Percentiles rank a stretch among this genome's conserved stretches.
These are phyloP conservation scores for Apiotrichum veenhuisii DNA, from an alignment of 1,284 basidiomycete genomes.

Conservation along the genomic window DNA sequence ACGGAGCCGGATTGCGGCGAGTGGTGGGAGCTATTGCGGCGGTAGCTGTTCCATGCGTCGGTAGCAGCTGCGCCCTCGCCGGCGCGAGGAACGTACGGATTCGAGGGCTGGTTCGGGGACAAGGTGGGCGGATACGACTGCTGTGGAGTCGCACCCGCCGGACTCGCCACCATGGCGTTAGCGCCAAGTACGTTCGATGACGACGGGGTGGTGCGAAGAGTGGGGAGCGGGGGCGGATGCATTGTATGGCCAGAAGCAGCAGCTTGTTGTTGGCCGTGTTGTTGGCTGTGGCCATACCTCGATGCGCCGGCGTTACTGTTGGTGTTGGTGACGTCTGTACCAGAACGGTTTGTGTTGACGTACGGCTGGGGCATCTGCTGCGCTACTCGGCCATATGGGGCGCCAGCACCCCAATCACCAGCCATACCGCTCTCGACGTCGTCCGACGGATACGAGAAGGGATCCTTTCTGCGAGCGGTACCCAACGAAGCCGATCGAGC, in stretches of 20 bases:
- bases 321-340: not conserved
- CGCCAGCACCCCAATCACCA: conserved; percentile 17
- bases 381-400: conserved; percentile 7
- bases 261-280: no score
- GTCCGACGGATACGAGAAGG: conserved; percentile 45
- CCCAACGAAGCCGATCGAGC: conserved; percentile 44
- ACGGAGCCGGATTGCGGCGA: conserved; percentile 33
- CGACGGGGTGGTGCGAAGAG: not conserved
- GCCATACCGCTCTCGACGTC: conserved; percentile 49
- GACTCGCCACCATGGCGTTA: conserved; percentile 1
- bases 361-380: conserved; percentile 15
- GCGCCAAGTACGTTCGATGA: not conserved
- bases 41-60: conserved; percentile 16
- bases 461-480: conserved; percentile 41
- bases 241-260: not conserved
- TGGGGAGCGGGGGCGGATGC: conserved; percentile 14
- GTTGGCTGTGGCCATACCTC: not conserved
- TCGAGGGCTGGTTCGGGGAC: conserved; percentile 15
- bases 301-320: not conserved
- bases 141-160: not conserved
- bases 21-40: conserved; percentile 17
- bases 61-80: not conserved
- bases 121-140: not conserved
- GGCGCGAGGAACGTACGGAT: conserved; percentile 39
- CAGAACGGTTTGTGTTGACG: conserved; percentile 6